Evolutionary conservation across 768 basidiomycete genomes (phyloP).

Genomic region (Sistotremastrum suecicum): DNA sequence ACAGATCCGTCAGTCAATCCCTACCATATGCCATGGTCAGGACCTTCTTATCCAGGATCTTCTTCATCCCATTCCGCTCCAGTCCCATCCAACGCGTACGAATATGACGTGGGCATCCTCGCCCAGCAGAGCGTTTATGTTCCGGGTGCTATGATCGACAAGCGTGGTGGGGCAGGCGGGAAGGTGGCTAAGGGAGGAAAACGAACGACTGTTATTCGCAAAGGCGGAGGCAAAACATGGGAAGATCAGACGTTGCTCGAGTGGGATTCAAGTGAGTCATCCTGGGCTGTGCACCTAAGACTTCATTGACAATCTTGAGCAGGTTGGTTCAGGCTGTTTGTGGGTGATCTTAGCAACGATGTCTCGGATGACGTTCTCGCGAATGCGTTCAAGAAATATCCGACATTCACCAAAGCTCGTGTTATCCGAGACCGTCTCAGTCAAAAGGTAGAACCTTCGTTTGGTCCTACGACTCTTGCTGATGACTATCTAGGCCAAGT

Average conservation of each 20-base stretch:
- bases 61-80: slow-evolving; percentile 61
- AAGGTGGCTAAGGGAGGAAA: slow-evolving; percentile 85
- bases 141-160: slow-evolving; percentile 82
- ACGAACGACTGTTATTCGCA: slow-evolving; percentile 83
- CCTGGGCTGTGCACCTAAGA: not conserved
- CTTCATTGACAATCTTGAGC: slow-evolving; percentile 6
- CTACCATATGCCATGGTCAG: slow-evolving; percentile 70
- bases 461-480: not conserved
- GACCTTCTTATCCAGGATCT: slow-evolving; percentile 55
- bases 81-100: slow-evolving; percentile 81
- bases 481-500: slow-evolving; percentile 57
- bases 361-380: slow-evolving; percentile 90
- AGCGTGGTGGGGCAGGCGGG: slow-evolving; percentile 72
- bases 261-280: slow-evolving; percentile 83
- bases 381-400: slow-evolving; percentile 86
- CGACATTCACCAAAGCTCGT: slow-evolving; percentile 87
- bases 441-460: slow-evolving; percentile 51
- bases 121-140: slow-evolving; percentile 89
- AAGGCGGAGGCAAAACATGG: slow-evolving; percentile 95
- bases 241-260: slow-evolving; percentile 95
- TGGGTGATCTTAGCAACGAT: slow-evolving; percentile 96
- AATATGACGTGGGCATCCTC: slow-evolving; percentile 82
- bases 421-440: slow-evolving; percentile 92
- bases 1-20: slow-evolving; percentile 35
- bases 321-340: slow-evolving; percentile 98